Base-by-base conservation (phyloP, 495 filamentous ascomycete species). In the Acidiella bohemica region DNA sequence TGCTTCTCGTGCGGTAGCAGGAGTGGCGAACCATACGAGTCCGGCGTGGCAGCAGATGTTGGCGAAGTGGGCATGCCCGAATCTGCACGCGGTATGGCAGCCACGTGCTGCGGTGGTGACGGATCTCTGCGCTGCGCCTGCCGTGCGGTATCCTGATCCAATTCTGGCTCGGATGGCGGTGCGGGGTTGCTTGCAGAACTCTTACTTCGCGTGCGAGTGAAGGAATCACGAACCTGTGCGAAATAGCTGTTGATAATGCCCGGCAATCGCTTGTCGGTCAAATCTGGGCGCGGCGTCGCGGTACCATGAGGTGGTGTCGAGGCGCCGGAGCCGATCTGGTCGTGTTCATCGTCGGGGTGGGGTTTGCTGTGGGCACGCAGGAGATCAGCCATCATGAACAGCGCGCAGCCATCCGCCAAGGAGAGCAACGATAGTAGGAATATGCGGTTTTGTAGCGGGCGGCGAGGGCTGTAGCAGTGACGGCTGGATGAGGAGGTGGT, bases 221-320 rank as follows among this genome's bases (percentile, higher is more conserved):
- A 47, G 51, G 61, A 57, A 45, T 64, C 70, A 93, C 86, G 73
- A 88, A 95, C 87, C 86, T 95, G 87, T 66, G 80, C 81, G 72
- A 90, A 93, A 70, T 84, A 93, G 68, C 78, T 86, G 57, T 71
- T 66, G 70, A 84, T 76, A 60, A 93, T 84, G 54, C 83, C 81
- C 32, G 87, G 87, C 54, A 87, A 67, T 58, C 86, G 80, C 60
- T 90, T 93, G 64, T 95, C 87, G 30, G 76, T 75, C 36, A 73
- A 79, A 63, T 95, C 84, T 26, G 86, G 87, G 49, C 82, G 81
- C 26, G 87, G 87, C 27, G 87, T 95, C 30, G 80, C 75, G 51
- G 87, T 70, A 10, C 41, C 42, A 14, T 33, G 3, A 13, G 58
- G 59, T 36, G 85, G 84, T 37, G 84, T 87, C 13, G 81, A 80